phyloP scores from a whole-genome alignment of 2,329 filamentous ascomycete genomes.

The Escovopsis sp. region DNA sequence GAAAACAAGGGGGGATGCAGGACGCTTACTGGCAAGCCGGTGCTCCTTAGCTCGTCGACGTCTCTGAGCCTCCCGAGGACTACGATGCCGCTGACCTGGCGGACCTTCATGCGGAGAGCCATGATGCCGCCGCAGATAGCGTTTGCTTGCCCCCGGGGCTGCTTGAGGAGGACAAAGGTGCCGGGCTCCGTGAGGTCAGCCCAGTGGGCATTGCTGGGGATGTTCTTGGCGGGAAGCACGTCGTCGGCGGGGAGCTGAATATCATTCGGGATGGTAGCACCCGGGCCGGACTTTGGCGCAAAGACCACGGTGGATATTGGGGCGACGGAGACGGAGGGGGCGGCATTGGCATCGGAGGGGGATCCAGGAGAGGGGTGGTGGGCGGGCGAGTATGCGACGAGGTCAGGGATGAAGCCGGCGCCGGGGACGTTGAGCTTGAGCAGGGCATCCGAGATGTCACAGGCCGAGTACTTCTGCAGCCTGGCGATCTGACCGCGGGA shows the following conservation, averaged over 20 bases:
- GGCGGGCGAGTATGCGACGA: constrained; percentile 15
- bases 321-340: constrained; percentile 25
- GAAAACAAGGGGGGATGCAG: constrained; percentile 6
- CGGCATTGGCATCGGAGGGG: constrained; percentile 9
- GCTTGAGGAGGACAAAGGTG: constrained; percentile 51
- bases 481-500: constrained; percentile 10
- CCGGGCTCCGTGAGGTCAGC: constrained; percentile 45
- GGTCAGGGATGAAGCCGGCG: constrained; percentile 51
- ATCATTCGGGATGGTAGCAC: neutral
- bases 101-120: constrained; percentile 49
- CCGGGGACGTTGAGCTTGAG: constrained; percentile 51
- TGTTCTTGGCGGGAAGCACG: constrained; percentile 23
- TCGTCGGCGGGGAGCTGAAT: no score
- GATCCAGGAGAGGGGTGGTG: constrained; percentile 9
- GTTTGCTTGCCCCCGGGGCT: constrained; percentile 49
- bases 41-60: constrained; percentile 39
- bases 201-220: constrained; percentile 48
- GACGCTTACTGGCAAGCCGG: constrained; percentile 38
- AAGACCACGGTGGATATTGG: constrained; percentile 49
- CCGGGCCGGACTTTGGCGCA: constrained; percentile 31
- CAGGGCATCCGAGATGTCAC: constrained; percentile 57
- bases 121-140: constrained; percentile 66
- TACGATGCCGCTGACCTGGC: constrained; percentile 45
- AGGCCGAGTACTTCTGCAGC: constrained; percentile 27
- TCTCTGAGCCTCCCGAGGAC: constrained; percentile 56